Conservation (phyloP, 768 basidiomycete genomes). For the Pulveroboletus sp. region DNA sequence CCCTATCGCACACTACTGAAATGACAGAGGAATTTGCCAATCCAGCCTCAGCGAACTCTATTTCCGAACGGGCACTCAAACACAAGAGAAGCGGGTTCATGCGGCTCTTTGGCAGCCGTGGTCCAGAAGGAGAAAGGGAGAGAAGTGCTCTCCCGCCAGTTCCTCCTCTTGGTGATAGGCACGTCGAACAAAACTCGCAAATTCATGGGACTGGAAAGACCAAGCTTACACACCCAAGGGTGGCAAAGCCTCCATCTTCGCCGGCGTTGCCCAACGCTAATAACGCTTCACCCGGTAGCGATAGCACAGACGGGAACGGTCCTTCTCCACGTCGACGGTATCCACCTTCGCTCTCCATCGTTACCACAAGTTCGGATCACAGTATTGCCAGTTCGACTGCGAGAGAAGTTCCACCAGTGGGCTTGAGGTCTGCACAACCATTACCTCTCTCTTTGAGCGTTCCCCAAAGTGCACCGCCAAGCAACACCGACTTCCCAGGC, state of each 20-base stretch:
- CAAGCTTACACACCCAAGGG: conserved; percentile 27
- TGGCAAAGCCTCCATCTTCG: conserved; percentile 42
- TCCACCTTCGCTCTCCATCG: conserved; percentile 30
- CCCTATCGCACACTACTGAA: conserved; percentile 37
- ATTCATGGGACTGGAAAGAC: conserved; percentile 28
- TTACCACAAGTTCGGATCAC: conserved; percentile 22
- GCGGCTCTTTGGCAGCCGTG: conserved; percentile 63
- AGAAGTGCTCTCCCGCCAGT: conserved; percentile 51
- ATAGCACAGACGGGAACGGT: conserved; percentile 18
- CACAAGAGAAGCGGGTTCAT: conserved; percentile 83
- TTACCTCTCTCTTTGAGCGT: conserved; percentile 15
- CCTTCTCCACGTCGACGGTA: conserved; percentile 26
- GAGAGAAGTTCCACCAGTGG: conserved; percentile 10
- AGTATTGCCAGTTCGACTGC: conserved; percentile 9
- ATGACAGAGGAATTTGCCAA: conserved; percentile 38
- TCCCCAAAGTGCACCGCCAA: conserved; percentile 65
- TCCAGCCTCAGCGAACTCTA: conserved; percentile 6
- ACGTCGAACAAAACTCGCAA: conserved; percentile 25
- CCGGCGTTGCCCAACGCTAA: conserved; percentile 24
- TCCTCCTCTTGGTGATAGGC: conserved; percentile 43
- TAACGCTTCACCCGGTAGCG: conserved; percentile 4
- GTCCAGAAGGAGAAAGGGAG: conserved; percentile 32
- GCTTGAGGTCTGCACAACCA: conserved; percentile 10
- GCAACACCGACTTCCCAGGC: conserved; percentile 56
- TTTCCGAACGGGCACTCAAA: conserved; percentile 49